Evolutionary conservation across 257 asterid genomes (phyloP), one percentile per base, ranked within the genome.

Genomic region (Forsythia suspensa): DNA sequence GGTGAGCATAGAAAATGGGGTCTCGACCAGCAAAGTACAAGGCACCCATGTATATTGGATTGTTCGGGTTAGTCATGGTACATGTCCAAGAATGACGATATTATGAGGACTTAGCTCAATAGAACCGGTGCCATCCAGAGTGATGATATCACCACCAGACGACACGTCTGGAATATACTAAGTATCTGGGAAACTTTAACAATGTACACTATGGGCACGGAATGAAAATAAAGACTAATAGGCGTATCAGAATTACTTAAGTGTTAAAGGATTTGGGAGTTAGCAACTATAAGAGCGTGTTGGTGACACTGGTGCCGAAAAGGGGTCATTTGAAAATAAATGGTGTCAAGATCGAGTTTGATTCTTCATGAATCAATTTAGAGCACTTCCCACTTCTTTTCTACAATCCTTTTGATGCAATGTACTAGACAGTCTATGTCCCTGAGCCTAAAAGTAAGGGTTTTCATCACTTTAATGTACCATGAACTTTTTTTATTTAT

Each of bases 1-100:
- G n/a, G n/a, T n/a, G n/a, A n/a, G 76, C 3, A 8, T 41, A 72
- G 21, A 79, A 79, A 6, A 79, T 71, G 2, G 82, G 77, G 73
- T 79, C 82, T 10, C 82, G 72, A 4, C 61, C 77, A 7, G 82
- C 82, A 7, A 77, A 61, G 52, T 79, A 79, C 10, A 79, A 43
- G 4, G 3, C 1, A 9, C 82, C 82, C 77, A 79, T 72, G 73
- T 79, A 12, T 8, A 59, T 3, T n/a, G 61, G 21, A 34, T 52
- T n/a, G 3, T 2, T 51, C 6, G 37, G 37, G n/a, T 78, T 39
- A 5, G 18, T 59, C 6, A 10, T 8, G 51, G 73, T 76, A 4
- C 80, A 52, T 2, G 74, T 44, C 80, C 80, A 76, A 2, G 59
- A 3, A 40, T 76, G 74, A 76, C 1, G 5, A 42, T 5, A 10